Evolutionary conservation across 768 basidiomycete species (phyloP).

Genomic region (Amanita subjunquillea): DNA sequence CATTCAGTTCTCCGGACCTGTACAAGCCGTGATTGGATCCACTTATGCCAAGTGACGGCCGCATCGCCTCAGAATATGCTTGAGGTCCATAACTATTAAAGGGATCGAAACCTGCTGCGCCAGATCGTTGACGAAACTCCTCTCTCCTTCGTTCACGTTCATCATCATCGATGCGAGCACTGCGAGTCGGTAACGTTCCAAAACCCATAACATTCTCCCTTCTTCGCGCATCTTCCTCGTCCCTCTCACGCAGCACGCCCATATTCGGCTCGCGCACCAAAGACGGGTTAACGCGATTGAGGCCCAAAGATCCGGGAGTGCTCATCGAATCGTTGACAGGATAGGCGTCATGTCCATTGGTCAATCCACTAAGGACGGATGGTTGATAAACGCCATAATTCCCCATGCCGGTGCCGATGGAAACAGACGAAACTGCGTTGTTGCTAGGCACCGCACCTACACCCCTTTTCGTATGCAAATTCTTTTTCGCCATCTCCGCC

Average conservation of each 20-base stretch:
- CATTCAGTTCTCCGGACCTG: constrained; percentile 1
- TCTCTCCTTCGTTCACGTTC: constrained; percentile 40
- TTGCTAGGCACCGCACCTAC: constrained; percentile 56
- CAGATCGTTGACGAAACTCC: constrained; percentile 33
- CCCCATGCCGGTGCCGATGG: constrained; percentile 8
- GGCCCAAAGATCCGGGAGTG: constrained; percentile 32
- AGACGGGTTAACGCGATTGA: constrained; percentile 25
- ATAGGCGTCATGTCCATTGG: constrained; percentile 15
- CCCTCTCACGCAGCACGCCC: constrained; percentile 18
- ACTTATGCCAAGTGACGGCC: not conserved
- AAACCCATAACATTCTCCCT: constrained; percentile 29
- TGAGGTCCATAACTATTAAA: constrained; percentile 53
- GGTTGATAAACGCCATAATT: constrained; percentile 10
- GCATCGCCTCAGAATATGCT: not conserved
- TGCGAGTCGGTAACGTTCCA: constrained; percentile 26
- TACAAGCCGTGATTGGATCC: not conserved
- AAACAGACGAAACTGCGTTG: not conserved
- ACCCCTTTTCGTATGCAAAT: constrained; percentile 89
- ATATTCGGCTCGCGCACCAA: constrained; percentile 7
- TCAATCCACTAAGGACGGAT: constrained; percentile 12
- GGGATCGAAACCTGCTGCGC: constrained; percentile 57
- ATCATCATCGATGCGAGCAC: constrained; percentile 52
- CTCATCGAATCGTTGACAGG: constrained; percentile 19
- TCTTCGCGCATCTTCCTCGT: constrained; percentile 40
- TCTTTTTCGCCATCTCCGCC: constrained; percentile 99